A percentile compares a stretch with the other conserved stretches of the same genome.
Conservation (phyloP, 495 filamentous ascomycete species). For the Venustampulla echinocandica region DNA sequence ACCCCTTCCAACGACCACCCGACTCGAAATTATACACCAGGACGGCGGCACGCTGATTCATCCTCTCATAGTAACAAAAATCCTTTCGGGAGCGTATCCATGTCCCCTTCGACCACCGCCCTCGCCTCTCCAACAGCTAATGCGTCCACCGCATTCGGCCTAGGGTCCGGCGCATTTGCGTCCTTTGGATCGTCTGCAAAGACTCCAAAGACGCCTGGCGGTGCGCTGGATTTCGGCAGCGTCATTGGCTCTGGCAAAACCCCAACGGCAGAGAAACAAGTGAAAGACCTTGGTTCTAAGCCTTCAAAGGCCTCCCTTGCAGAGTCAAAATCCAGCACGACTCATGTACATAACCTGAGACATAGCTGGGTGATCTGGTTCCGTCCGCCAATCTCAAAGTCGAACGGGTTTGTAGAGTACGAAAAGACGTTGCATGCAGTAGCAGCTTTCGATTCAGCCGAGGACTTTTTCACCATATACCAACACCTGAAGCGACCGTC, state of each 20-base stretch:
- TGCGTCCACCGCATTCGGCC: constrained; percentile 85
- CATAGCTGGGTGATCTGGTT: constrained; percentile 97
- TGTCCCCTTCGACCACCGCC: constrained; percentile 58
- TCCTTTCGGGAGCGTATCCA: constrained; percentile 77
- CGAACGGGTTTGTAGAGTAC: constrained; percentile 83
- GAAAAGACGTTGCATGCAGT: constrained; percentile 91
- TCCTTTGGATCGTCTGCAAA: constrained; percentile 73
- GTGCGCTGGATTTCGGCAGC: constrained; percentile 61
- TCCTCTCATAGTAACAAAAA: constrained; percentile 72
- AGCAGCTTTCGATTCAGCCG: constrained; percentile 69
- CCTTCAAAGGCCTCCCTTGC: constrained; percentile 30
- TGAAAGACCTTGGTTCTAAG: constrained; percentile 40
- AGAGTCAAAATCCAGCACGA: constrained; percentile 29
- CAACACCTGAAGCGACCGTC: constrained; percentile 85
- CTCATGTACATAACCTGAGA: constrained; percentile 56
- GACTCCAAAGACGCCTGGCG: constrained; percentile 81
- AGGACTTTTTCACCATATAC: constrained; percentile 92
- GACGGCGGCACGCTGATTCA: constrained; percentile 68
- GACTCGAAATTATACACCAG: constrained; percentile 54
- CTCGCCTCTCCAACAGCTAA: constrained; percentile 80
- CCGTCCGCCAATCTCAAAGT: constrained; percentile 84
- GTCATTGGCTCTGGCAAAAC: constrained; percentile 57
- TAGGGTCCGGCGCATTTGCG: constrained; percentile 92
- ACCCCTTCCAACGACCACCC: constrained; percentile 52
- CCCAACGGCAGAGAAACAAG: constrained; percentile 49